These are phyloP conservation scores for Plasmodium vinckei DNA, from an alignment of 169 alveolate species.

Conservation along the genomic window DNA sequence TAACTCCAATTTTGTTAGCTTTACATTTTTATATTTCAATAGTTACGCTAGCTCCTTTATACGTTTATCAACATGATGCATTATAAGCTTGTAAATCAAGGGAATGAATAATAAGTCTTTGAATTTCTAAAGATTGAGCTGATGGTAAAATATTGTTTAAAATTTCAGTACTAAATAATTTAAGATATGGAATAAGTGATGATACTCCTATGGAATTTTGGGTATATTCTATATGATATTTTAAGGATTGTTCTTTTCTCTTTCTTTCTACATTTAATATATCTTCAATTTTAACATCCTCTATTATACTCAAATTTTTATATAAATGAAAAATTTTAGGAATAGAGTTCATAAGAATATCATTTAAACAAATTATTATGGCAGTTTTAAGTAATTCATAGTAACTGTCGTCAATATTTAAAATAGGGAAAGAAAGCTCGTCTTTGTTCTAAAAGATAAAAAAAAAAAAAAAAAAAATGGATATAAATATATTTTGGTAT, in stretches of 20 bases:
- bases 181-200: conserved; percentile 69
- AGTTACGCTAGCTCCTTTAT: neutral
- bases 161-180: conserved; percentile 73
- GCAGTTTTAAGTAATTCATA: conserved; percentile 67
- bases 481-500: neutral
- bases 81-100: conserved; percentile 71
- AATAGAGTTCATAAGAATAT: conserved; percentile 68
- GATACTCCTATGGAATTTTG: conserved; percentile 42
- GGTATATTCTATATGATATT: conserved; percentile 70
- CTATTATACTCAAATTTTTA: conserved; percentile 8
- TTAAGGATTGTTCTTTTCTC: conserved; percentile 70
- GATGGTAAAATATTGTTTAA: conserved; percentile 73
- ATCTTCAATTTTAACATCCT: conserved; percentile 41
- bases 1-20: neutral
- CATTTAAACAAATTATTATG: conserved; percentile 66
- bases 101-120: conserved; percentile 62
- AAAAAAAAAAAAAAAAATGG: conserved; percentile 1
- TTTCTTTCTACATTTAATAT: conserved; percentile 50
- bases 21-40: neutral
- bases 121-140: conserved; percentile 75
- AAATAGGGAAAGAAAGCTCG: conserved; percentile 18
- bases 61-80: conserved; percentile 12
- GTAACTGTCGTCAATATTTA: conserved; percentile 56
- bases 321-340: conserved; percentile 59
- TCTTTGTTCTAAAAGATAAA: conserved; percentile 13